Base-by-base conservation (phyloP, 257 asterid genomes). In the Nemophila menziesii region DNA sequence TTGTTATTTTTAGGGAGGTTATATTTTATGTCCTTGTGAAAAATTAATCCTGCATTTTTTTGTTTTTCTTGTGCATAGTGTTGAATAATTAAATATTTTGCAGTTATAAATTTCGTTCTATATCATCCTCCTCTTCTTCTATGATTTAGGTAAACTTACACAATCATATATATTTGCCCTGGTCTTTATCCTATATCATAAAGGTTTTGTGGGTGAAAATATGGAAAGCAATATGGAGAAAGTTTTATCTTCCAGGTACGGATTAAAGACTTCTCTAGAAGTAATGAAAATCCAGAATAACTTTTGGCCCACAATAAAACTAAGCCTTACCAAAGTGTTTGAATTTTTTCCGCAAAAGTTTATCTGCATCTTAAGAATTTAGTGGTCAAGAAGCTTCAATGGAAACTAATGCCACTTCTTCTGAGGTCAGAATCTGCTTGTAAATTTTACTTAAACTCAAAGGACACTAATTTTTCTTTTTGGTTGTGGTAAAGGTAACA, bases 1-100 rank as follows among this genome's bases (percentile, higher is more conserved):
- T 89, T 59, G 95, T 84, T 57, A 80, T 89, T 56, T 93, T 89
- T 44, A 84, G 83, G 98, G 95, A 59, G 98, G 95, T 95, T 89
- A 29, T 43, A 92, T 80, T 56, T 55, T 60, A 58, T 16, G 37
- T 57, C 26, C 33, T 34, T 51, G 15, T 61, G 54, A 33, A 18
- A 37, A 20, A 44, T 52, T 41, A 40, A 33, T 26, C 41, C n/a
- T n/a, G n/a, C n/a, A n/a, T 8, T 8, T 24, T 33, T 51, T 20
- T 33, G 12, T 33, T 11, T 8, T 23, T 55, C n/a, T 60, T 19
- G 54, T 38, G 43, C 49, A 26, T 29, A 16, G 51, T 56, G 54
- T 15, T 20, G 21, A 55, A 39, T n/a, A 56, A 49, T 10, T 39
- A 38, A 39, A 14, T 21, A 27, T 44, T 63, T 52, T 61, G 56